Evolutionary conservation across 331 rosid genomes (phyloP), one percentile per base, ranked within the genome.

Genomic region (Rhamnella rubrinervis): DNA sequence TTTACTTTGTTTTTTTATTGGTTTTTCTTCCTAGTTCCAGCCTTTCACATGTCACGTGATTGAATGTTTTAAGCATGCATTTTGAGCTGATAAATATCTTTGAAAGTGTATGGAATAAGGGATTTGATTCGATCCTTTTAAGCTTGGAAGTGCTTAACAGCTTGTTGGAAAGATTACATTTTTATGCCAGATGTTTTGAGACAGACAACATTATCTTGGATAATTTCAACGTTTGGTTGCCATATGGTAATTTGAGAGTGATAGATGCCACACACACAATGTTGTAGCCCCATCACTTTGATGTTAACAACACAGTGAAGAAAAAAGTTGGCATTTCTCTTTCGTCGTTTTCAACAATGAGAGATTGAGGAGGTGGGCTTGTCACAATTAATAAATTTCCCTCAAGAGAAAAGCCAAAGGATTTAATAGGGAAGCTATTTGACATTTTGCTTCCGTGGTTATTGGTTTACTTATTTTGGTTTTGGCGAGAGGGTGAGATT

Each of bases 241-340:
- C 72, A 67, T 55, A 35, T 55, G 35, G 56, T 53, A 4, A 31
- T 31, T 13, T 55, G 71, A 67, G 19, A 35, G 71, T 53, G 71
- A 67, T n/a, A 35, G 71, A 67, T 67, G 37, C 58, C 49, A 44
- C 35, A 31, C 35, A 31, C 35, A n/a, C 41, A 59, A 31, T 10
- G 35, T 19, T n/a, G 51, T 17, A 19, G 41, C 28, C 25, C 52
- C 66, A 62, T 21, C 25, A 19, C 52, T 44, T 39, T 40, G 13
- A 39, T n/a, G 58, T 7, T n/a, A 53, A n/a, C 23, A 18, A 5
- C 9, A 14, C 23, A 53, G 21, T 52, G 20, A 53, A 53, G 9
- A 53, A 7, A 6, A 53, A 1, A 19, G 8, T 6, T 10, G 49
- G 4, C 16, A 44, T 11, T 44, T 44, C 14, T 44, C 64, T 59